Base-by-base conservation (phyloP, 805 yeast genomes). In the Candida nitratophila region DNA sequence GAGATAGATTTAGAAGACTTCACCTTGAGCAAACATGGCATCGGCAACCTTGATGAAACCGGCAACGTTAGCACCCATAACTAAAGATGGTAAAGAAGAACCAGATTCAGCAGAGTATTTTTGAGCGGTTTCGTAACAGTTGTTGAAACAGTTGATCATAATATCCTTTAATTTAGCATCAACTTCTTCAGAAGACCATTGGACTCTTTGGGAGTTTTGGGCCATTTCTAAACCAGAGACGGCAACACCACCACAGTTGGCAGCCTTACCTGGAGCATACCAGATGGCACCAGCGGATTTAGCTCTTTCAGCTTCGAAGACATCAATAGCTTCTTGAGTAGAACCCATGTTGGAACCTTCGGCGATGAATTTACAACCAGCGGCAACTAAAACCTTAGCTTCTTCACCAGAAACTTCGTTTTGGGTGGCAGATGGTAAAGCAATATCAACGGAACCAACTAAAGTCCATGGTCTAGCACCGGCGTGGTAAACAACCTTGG, bases 341-440 rank as follows among this genome's bases (percentile, higher is more conserved):
- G 96, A 91, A 65, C 99, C 98, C 99, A 91, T 91, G 77, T 91
- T 91, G 64, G 98, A 91, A 66, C 99, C 99, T 79, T 91, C 99
- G 58, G 99, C 98, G 64, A 91, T 82, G 76, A 69, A 90, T 71
- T 84, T 84, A 70, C 83, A 80, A 63, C 97, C 98, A 52, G 93
- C 85, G 58, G 86, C 90, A 55, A 91, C 82, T 64, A 91, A 81
- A 61, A 91, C 87, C 77, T 85, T 81, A 53, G 99, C 99, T 77
- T 91, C 99, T 53, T 83, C 95, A 63, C 93, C 96, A 56, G 93
- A 81, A 52, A 91, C 91, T 77, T 91, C 99, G 73, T 91, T 91
- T 74, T 91, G 99, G 50, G 99, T 91, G 50, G 99, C 99, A 73
- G 86, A 87, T 64, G 99, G 99, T 63, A 91, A 78, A 42, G 97